Base-by-base conservation (phyloP, 139 green algal species). In the Picochlorum sp. region DNA sequence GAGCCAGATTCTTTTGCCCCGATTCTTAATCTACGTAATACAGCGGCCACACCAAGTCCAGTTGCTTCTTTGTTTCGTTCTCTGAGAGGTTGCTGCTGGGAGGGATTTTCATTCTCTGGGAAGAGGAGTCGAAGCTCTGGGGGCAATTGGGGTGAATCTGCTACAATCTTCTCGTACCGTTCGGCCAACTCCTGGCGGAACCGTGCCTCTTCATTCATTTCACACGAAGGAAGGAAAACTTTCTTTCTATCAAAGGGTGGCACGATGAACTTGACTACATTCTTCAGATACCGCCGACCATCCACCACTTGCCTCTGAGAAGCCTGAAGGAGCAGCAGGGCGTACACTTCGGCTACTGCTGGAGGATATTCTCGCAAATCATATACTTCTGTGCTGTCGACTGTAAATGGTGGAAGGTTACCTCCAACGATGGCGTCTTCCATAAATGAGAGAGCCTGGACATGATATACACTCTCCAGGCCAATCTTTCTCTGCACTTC, bases 291-390 rank as follows among this genome's bases (percentile, higher is more conserved):
- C 44, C 71, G 54, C 60, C 47, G 44, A 58, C 45, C 57, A 28
- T 67, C 58, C 15, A 47, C 58, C 14, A 66, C 45, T 55, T 34
- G 62, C 13, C 69, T 59, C 52, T 79, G 70, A 52, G 69, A 55
- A 8, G 63, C 49, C 3, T 56, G 18, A 55, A 91, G 57, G 30
- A 91, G 59, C 4, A 74, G 56, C 23, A 89, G 74, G n/a, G 83
- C 66, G 50, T 90, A 90, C n/a, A 85, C 84, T 71, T 90, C 79
- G 0, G 87, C 84, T 45, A 91, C 69, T 2, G 71, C 70, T 14
- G 87, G 86, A 1, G 83, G 83, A 74, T 90, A 68, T 28, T 28
- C 21, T 2, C 81, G 64, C 63, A 94, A 65, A 77, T 94, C 83
- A 20, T 91, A n/a, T 1, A 38, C 41, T 34, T 54, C 11, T 6